These are phyloP conservation scores for Kitagawia praeruptora DNA, from an alignment of 129 eudicot species.

Conservation along the genomic window DNA sequence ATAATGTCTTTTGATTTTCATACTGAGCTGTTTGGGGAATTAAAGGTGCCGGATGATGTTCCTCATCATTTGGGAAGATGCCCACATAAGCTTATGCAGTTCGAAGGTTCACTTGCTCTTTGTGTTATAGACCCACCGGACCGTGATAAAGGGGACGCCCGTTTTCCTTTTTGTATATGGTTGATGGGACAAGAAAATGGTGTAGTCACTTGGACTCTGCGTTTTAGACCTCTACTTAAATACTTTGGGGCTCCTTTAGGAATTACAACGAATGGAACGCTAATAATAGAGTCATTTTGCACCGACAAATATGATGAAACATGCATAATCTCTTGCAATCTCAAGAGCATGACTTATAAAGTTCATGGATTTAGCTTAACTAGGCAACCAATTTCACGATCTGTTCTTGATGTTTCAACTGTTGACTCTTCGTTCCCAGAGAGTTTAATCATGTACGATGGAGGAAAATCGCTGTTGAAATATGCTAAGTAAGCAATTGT, in stretches of 20 bases:
- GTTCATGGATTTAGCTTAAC: neutral
- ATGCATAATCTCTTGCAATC: neutral
- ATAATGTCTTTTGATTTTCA: conserved; percentile 1
- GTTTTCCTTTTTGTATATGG: neutral
- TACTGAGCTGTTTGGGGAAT: neutral
- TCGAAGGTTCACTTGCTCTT: neutral
- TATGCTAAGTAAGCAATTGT: neutral
- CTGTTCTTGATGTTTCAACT: neutral
- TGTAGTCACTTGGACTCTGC: neutral
- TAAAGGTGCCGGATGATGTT: neutral
- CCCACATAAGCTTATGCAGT: neutral
- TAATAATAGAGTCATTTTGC: neutral
- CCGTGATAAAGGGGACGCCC: neutral
- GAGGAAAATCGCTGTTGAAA: neutral
- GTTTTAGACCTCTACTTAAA: neutral
- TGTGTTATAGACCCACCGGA: neutral
- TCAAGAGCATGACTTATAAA: neutral
- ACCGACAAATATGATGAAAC: too few relatives aligned
- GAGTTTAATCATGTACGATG: neutral
- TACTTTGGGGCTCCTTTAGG: neutral
- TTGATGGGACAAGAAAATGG: neutral
- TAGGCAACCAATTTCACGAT: neutral
- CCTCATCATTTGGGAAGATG: neutral
- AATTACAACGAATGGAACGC: neutral
- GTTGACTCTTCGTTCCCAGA: neutral